A percentile compares a stretch with the other conserved stretches of the same genome.
phyloP scores from a whole-genome alignment of 495 filamentous ascomycete species.

The Aspergillus panamensis region DNA sequence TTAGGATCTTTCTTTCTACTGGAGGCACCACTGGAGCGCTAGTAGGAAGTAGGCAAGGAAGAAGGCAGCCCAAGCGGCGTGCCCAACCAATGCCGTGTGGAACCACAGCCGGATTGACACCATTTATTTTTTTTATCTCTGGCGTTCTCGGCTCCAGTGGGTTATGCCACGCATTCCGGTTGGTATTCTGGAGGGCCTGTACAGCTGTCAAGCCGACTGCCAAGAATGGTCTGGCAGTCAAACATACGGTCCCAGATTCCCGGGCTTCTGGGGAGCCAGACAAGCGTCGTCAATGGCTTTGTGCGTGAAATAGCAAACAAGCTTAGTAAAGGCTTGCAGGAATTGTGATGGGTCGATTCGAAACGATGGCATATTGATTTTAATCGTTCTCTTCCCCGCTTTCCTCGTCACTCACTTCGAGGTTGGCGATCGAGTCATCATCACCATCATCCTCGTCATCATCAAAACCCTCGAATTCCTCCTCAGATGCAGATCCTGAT shows the following conservation, averaged over 20 bases:
- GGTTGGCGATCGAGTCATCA: conserved; percentile 42
- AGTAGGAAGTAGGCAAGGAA: conserved; percentile 4
- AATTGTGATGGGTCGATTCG: neutral
- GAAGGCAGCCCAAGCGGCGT: conserved; percentile 13
- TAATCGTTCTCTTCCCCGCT: conserved; percentile 43
- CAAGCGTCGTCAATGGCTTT: neutral
- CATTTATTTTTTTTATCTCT: neutral
- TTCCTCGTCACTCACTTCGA: conserved; percentile 44
- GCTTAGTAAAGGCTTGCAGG: neutral
- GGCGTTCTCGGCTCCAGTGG: conserved; percentile 10
- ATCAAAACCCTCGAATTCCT: conserved; percentile 41
- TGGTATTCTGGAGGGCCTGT: neutral
- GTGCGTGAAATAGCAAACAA: conserved; percentile 1
- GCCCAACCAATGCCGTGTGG: conserved; percentile 18
- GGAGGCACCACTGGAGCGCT: conserved; percentile 4
- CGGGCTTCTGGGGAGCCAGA: neutral
- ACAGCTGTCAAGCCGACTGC: conserved; percentile 7
- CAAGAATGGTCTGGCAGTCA: neutral
- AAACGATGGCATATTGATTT: conserved; percentile 9
- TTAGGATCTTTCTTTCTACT: conserved; percentile 4
- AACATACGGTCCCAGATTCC: neutral
- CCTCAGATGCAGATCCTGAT: conserved; percentile 26
- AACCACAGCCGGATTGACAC: conserved; percentile 15
- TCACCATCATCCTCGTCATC: conserved; percentile 32
- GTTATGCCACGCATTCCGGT: conserved; percentile 4